Base-by-base conservation (phyloP, 805 yeast genomes). In the Candida sakaeoensis region DNA sequence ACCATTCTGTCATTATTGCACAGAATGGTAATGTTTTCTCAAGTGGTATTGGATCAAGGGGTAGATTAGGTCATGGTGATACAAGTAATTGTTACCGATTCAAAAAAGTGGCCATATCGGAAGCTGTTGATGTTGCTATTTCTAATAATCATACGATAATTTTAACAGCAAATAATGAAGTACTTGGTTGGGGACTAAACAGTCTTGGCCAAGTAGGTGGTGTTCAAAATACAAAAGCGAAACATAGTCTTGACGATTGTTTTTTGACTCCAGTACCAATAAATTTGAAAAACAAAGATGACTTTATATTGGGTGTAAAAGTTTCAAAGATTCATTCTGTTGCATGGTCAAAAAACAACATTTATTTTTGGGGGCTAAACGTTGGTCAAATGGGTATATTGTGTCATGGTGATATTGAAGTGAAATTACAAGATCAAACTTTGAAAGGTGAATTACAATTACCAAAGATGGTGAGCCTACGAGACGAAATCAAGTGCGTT, bases 141-240 rank as follows among this genome's bases (percentile, higher is more conserved):
- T 79, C 88, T 38, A 77, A 79, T 49, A 83, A 84, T 50, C 95
- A 86, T 53, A 65, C 86, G 0, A 50, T 88, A 8, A 82, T 75
- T 0, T 49, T 85, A 15, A 74, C 83, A 0, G 51, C 61, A 0
- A 48, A 59, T 12, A 79, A 79, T 27, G 71, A 72, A n/a, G 63
- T 87, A 1, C 83, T 69, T 45, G 60, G 89, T 0, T 90, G 96
- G 95, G 97, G 97, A 0, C 69, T 78, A 44, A 86, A 86, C 51
- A 65, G 70, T 13, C 72, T 58, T 54, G 74, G 74, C n/a, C 95
- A 85, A 54, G 58, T 86, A 16, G 95, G 95, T 0, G 95, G 95
- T 0, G 52, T 50, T 25, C 48, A 44, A 6, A 48, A 60, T 5
- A 41, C 48, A 16, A 39, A 47, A 19, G 34, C 51, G 6, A 54